Base-by-base conservation (phyloP, 1,139 yeast genomes). In the Scheffersomyces quercinus region DNA sequence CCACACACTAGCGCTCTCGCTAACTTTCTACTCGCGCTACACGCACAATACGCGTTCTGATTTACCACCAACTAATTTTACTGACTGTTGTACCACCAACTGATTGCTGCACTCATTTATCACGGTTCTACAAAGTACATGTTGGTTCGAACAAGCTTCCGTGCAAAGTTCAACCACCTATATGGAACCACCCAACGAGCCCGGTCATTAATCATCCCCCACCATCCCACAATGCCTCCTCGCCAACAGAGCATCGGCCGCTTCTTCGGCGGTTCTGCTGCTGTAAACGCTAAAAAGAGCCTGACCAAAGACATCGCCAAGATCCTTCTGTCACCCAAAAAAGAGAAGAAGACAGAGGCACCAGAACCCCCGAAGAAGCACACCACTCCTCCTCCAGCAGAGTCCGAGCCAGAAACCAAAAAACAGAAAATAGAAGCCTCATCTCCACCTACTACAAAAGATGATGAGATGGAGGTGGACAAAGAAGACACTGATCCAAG, bases 401-500 rank as follows among this genome's bases (percentile, higher is more conserved):
- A 38, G 10, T 16, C 9, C 3, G 36, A 38, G 16, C 28, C 14
- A 13, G 29, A 13, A n/a, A 31, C 35, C 12, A 24, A 28, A 26
- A 13, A 29, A 12, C 26, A 28, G 10, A 8, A 10, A 5, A n/a
- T 14, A 31, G 35, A 6, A 14, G 10, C 35, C 20, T 20, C 3
- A 15, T 13, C 10, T 3, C 14, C 8, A 1, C 24, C 15, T 14
- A 14, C 35, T 13, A 3, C 12, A 4, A 14, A 31, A 7, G 20
- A 31, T 31, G n/a, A 31, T 7, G 24, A 13, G 11, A 28, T 8
- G 24, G 28, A 13, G 9, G 13, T 12, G 10, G 29, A 36, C 16
- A 37, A 37, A 28, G 39, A 6, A 29, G 40, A 48, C 34, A 34
- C 48, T 7, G 51, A 44, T 35, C 43, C 42, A 36, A 45, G 39